These are phyloP conservation scores for Thermochaetoides dissita DNA, from an alignment of 2,329 filamentous ascomycete genomes.

Conservation along the genomic window DNA sequence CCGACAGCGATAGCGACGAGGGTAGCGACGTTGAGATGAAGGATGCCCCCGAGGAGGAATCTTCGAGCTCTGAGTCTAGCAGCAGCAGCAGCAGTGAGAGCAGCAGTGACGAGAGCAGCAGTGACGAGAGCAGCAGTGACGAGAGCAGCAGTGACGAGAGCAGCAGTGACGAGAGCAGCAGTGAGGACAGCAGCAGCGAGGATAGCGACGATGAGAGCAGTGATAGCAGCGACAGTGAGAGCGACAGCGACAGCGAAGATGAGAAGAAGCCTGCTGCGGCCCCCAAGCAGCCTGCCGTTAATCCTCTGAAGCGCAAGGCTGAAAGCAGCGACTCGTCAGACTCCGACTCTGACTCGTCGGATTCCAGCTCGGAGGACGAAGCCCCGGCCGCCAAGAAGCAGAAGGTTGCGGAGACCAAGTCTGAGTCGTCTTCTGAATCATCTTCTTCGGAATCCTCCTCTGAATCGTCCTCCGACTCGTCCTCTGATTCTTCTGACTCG, in stretches of 20 bases:
- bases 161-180: conserved; percentile 19
- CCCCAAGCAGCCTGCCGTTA: conserved; percentile 18
- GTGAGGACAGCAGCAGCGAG: conserved; percentile 17
- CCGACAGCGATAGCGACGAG: conserved; percentile 21
- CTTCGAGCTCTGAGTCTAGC: conserved; percentile 21
- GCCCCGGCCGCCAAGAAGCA: conserved; percentile 39
- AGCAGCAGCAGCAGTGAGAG: conserved; percentile 19
- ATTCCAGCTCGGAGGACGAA: conserved; percentile 32
- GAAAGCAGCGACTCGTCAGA: conserved; percentile 25
- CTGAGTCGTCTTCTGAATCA: conserved; percentile 18
- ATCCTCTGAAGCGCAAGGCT: conserved; percentile 43
- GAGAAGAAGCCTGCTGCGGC: conserved; percentile 14
- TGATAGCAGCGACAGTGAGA: conserved; percentile 19
- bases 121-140: conserved; percentile 1
- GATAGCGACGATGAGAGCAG: conserved; percentile 8
- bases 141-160: conserved; percentile 13
- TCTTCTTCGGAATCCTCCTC: conserved; percentile 21
- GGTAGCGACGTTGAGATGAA: conserved; percentile 32
- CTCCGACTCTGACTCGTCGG: conserved; percentile 16
- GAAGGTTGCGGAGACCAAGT: conserved; percentile 31
- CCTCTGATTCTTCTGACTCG: conserved; percentile 19
- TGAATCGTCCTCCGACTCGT: conserved; percentile 16
- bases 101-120: conserved; percentile 10
- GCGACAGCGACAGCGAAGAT: conserved; percentile 21
- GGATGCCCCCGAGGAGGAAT: conserved; percentile 22